Conservation (phyloP, 2,329 filamentous ascomycete species). For the Podosphaera leucotricha region DNA sequence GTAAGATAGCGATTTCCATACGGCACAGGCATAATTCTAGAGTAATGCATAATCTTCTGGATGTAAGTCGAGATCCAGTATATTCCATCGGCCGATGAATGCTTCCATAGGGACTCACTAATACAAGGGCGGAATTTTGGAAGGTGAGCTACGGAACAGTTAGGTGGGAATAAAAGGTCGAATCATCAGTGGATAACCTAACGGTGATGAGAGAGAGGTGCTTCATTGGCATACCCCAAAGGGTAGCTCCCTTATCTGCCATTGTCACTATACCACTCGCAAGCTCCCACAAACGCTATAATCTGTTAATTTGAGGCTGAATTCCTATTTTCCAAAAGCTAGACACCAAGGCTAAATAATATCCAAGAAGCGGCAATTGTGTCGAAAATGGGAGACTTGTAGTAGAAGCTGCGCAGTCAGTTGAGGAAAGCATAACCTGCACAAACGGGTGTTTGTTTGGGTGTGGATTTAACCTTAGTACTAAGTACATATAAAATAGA, state of each 20-base stretch:
- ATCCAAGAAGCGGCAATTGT: too few relatives aligned
- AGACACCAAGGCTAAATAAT: too few relatives aligned
- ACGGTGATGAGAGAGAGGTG: conserved; percentile 43
- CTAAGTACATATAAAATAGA: too few relatives aligned
- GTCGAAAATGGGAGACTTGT: too few relatives aligned
- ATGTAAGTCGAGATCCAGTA: conserved; percentile 5
- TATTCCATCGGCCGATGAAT: background rate
- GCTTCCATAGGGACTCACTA: conserved; percentile 24
- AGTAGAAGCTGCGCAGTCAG: too few relatives aligned
- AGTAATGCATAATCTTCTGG: conserved; percentile 71
- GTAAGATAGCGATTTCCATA: conserved; percentile 76
- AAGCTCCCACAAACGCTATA: background rate
- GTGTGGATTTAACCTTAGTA: too few relatives aligned
- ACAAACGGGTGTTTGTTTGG: too few relatives aligned
- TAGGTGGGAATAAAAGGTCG: conserved; percentile 10
- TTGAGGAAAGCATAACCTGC: too few relatives aligned
- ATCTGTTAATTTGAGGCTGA: background rate
- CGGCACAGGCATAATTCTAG: conserved; percentile 67
- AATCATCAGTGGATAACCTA: conserved; percentile 12
- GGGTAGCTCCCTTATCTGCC: conserved; percentile 5
- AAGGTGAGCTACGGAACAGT: conserved; percentile 38
- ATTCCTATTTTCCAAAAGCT: background rate
- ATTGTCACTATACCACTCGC: background rate
- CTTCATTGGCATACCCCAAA: conserved; percentile 40
- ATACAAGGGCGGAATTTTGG: conserved; percentile 56